These are phyloP conservation scores for Trametes villosa DNA, from an alignment of 768 basidiomycete genomes.

Conservation along the genomic window DNA sequence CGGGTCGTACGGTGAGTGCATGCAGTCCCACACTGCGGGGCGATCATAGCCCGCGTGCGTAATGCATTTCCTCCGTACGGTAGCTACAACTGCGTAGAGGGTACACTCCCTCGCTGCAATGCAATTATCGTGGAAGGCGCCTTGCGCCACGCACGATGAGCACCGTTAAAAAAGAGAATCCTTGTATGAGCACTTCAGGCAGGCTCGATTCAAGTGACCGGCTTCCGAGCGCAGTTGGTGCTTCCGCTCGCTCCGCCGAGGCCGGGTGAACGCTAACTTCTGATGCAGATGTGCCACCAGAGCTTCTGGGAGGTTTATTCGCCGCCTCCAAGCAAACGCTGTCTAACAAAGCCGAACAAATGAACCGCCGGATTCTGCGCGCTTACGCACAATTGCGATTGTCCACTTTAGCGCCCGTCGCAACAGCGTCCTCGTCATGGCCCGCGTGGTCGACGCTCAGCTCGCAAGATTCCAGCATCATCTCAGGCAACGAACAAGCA, in stretches of 20 bases:
- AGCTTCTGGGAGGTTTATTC: neutral
- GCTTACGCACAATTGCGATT: slow-evolving; percentile 10
- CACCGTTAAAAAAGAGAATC: no score
- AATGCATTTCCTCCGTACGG: neutral
- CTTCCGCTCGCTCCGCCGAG: neutral
- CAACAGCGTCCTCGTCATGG: neutral
- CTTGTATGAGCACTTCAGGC: no score
- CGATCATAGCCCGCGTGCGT: neutral
- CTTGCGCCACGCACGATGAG: no score
- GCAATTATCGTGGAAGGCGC: no score
- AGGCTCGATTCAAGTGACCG: no score
- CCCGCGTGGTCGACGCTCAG: neutral
- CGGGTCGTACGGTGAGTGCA: neutral
- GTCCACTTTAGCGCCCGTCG: neutral
- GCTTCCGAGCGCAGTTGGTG: neutral
- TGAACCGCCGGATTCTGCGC: neutral
- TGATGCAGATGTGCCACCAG: neutral
- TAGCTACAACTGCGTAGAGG: no score
- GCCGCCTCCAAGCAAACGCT: neutral
- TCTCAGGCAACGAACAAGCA: neutral
- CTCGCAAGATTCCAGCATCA: slow-evolving; percentile 2
- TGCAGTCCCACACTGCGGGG: neutral
- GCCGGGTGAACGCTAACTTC: neutral
- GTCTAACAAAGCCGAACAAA: neutral
- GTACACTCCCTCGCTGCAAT: no score